These are phyloP conservation scores for Amanita pseudoporphyria DNA, from an alignment of 768 basidiomycete genomes.

Conservation along the genomic window DNA sequence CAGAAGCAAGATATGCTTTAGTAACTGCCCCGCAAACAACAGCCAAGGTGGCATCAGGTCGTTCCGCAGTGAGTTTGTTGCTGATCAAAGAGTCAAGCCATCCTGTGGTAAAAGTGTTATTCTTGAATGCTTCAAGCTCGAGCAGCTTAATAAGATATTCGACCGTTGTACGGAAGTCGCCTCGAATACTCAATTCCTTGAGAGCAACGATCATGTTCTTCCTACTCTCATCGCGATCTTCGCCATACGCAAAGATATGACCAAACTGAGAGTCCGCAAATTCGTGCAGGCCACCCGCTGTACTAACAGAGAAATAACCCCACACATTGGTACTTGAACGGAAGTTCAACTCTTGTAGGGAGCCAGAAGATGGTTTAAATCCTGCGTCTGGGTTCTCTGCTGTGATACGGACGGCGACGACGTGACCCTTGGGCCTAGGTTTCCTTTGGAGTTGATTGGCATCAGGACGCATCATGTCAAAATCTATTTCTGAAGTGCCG, in stretches of 20 bases:
- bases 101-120: slow-evolving; percentile 96
- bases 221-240: slow-evolving; percentile 87
- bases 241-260: slow-evolving; percentile 98
- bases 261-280: slow-evolving; percentile 99
- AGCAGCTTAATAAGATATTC: slow-evolving; percentile 98
- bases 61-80: slow-evolving; percentile 93
- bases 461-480: slow-evolving; percentile 88
- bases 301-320: slow-evolving; percentile 98
- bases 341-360: slow-evolving; percentile 98
- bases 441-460: slow-evolving; percentile 85
- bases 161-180: slow-evolving; percentile 97
- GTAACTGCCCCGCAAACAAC: slow-evolving; percentile 95
- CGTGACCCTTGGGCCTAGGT: slow-evolving; percentile 95
- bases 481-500: slow-evolving; percentile 88
- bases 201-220: slow-evolving; percentile 99
- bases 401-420: slow-evolving; percentile 98
- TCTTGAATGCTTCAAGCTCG: slow-evolving; percentile 91
- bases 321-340: slow-evolving; percentile 98
- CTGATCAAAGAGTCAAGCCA: slow-evolving; percentile 98
- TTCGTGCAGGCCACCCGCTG: slow-evolving; percentile 95
- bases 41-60: slow-evolving; percentile 86
- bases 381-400: slow-evolving; percentile 99
- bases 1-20: slow-evolving; percentile 86
- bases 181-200: slow-evolving; percentile 97
- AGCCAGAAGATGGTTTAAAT: slow-evolving; percentile 97